Conservation (phyloP, 2,329 filamentous ascomycete species). For the Akanthomyces uredinophilus region DNA sequence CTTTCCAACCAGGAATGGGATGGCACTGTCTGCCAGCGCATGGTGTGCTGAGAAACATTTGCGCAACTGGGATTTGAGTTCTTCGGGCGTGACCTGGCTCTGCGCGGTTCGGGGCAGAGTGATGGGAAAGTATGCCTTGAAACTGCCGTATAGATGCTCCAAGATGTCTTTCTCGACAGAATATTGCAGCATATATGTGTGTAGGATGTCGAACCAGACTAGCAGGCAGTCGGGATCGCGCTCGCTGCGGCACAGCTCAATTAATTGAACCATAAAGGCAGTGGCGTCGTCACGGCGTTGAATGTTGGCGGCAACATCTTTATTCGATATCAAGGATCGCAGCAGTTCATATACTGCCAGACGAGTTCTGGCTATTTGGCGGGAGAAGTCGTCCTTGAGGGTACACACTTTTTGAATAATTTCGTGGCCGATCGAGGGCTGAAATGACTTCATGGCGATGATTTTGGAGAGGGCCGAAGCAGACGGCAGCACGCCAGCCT, state of each 20-base stretch:
- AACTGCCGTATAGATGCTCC: slow-evolving; percentile 48
- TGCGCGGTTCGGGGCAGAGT: slow-evolving; percentile 47
- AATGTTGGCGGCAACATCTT: slow-evolving; percentile 39
- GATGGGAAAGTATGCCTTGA: slow-evolving; percentile 58
- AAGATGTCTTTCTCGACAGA: slow-evolving; percentile 40
- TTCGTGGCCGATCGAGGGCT: slow-evolving; percentile 40
- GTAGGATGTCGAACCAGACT: slow-evolving; percentile 50
- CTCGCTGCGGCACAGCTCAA: slow-evolving; percentile 49
- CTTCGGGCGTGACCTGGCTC: slow-evolving; percentile 50
- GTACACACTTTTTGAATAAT: slow-evolving; percentile 47
- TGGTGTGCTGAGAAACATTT: slow-evolving; percentile 49
- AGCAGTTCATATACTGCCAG: slow-evolving; percentile 49
- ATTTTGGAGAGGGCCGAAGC: slow-evolving; percentile 48
- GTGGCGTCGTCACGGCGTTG: slow-evolving; percentile 38
- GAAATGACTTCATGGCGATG: slow-evolving; percentile 46
- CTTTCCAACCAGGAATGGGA: slow-evolving; percentile 52
- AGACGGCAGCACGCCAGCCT: slow-evolving; percentile 52
- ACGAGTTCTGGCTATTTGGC: slow-evolving; percentile 47
- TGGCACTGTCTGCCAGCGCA: slow-evolving; percentile 39
- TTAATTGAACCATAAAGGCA: slow-evolving; percentile 44
- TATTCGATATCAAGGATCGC: slow-evolving; percentile 37
- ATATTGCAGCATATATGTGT: slow-evolving; percentile 41
- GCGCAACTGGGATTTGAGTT: slow-evolving; percentile 49
- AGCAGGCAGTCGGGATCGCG: slow-evolving; percentile 53
- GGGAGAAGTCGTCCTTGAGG: slow-evolving; percentile 52